phyloP scores from a whole-genome alignment of 306 rosid species.

The Biancaea sappan region DNA sequence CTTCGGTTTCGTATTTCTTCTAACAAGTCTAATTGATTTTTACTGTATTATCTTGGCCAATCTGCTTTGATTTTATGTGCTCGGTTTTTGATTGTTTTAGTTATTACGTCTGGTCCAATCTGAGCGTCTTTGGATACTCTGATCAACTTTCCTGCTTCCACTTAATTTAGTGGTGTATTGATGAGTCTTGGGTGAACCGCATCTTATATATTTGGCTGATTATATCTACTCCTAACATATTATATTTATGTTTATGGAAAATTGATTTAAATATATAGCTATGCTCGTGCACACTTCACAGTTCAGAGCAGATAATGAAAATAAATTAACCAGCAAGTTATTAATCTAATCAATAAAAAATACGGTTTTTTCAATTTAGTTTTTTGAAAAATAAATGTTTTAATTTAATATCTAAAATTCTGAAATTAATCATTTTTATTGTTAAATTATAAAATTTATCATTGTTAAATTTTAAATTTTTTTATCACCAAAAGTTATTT shows the following conservation, averaged over 20 bases:
- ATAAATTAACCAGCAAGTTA: too few species aligned
- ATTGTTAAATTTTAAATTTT: too few species aligned
- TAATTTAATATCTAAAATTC: too few species aligned
- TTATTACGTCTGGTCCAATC: conserved; percentile 21
- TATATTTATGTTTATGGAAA: neutral
- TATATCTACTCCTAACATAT: neutral
- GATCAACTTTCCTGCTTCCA: conserved; percentile 21
- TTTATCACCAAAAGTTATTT: too few species aligned
- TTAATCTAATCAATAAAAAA: too few species aligned
- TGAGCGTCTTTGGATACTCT: conserved; percentile 52
- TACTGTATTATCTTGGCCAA: neutral
- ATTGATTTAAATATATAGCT: neutral
- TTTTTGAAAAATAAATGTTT: too few species aligned
- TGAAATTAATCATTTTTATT: too few species aligned
- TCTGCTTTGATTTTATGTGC: conserved; percentile 12
- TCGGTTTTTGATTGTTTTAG: neutral
- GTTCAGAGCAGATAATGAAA: neutral
- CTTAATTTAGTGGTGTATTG: conserved; percentile 7
- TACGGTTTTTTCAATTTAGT: too few species aligned
- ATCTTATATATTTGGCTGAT: conserved; percentile 10
- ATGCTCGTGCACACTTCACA: conserved; percentile 15
- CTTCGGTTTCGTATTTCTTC: neutral
- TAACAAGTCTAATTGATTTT: neutral
- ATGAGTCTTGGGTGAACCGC: conserved; percentile 31
- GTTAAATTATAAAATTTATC: too few species aligned